Base-by-base conservation (phyloP, 1,139 yeast genomes). In the Meyerozyma elateridarum region DNA sequence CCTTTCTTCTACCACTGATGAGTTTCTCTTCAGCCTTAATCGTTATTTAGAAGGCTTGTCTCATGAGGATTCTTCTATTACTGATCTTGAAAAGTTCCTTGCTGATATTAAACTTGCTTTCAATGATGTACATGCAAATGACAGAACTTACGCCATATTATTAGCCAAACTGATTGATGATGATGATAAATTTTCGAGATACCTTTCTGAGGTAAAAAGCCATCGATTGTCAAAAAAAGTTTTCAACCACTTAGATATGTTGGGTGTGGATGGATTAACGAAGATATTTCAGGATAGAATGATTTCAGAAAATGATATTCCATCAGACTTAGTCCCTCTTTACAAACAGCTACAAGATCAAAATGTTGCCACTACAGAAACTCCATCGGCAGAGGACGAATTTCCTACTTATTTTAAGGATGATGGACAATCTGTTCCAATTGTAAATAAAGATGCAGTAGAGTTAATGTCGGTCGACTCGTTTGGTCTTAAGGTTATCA, bases 401-500 rank as follows among this genome's bases (percentile, higher is more conserved):
- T 33, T 44, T 3, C 60, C 63, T 5, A 56, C 54, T n/a, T 59
- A 59, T 39, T 58, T 63, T 40, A 43, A 45, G 16, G 45, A 42
- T 20, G 54, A 49, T 15, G 40, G 40, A 11, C 38, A 41, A 22
- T 46, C 48, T 19, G 59, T 59, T 30, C 64, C 68, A 8, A 44
- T 53, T 4, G 41, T 64, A 21, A 68, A 68, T 8, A 80, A 83
- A 45, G 72, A 73, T 29, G 76, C 79, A 25, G 73, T 64, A 1
- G 70, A 69, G 16, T 69, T 89, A 33, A 58, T 61, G 26, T 71
- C 94, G 1, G 95, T 87, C 6, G 81, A 80, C 31, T 78, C 96
- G 0, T 75, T 79, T 41, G 94, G 95, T 5, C 70, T 89, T 59
- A 81, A 80, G 46, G 82, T 82, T 9, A 82, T 89, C 37, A 76